Conservation (phyloP, 2,329 filamentous ascomycete genomes). For the Phyllosticta ampelicida region DNA sequence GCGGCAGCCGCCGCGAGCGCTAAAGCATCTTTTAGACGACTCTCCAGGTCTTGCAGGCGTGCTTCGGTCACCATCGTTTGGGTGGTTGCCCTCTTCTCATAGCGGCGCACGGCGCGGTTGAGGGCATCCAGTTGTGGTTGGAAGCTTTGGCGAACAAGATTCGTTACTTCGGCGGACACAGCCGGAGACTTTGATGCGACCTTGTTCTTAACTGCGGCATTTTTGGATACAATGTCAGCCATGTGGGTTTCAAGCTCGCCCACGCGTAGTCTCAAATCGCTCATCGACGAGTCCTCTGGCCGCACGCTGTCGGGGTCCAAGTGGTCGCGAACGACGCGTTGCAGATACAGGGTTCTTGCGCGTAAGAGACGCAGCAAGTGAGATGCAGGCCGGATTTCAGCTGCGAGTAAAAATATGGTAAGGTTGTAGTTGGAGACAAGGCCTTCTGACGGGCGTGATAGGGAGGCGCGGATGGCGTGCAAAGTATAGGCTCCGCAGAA, state of each 20-base stretch:
- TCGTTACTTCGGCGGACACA: constrained; percentile 26
- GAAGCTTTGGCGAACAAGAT: constrained; percentile 53
- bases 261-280: constrained; percentile 39
- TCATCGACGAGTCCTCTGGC: constrained; percentile 13
- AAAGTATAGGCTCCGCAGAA: constrained; percentile 71
- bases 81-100: constrained; percentile 77
- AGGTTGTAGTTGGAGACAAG: constrained; percentile 89
- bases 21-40: constrained; percentile 63
- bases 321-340: constrained; percentile 50
- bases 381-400: constrained; percentile 72
- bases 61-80: constrained; percentile 67
- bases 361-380: constrained; percentile 75
- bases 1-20: constrained; percentile 69
- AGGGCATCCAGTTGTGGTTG: constrained; percentile 80
- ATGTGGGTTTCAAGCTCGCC: constrained; percentile 56
- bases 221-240: constrained; percentile 29
- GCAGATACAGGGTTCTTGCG: constrained; percentile 67
- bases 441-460: constrained; percentile 74
- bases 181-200: not conserved
- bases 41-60: constrained; percentile 60
- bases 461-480: constrained; percentile 67
- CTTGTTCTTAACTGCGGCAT: constrained; percentile 16
- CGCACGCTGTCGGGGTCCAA: constrained; percentile 18
- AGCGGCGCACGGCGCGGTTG: constrained; percentile 77
- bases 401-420: constrained; percentile 77